phyloP scores from a whole-genome alignment of 2,329 filamentous ascomycete species.

The Fusarium newnesense region DNA sequence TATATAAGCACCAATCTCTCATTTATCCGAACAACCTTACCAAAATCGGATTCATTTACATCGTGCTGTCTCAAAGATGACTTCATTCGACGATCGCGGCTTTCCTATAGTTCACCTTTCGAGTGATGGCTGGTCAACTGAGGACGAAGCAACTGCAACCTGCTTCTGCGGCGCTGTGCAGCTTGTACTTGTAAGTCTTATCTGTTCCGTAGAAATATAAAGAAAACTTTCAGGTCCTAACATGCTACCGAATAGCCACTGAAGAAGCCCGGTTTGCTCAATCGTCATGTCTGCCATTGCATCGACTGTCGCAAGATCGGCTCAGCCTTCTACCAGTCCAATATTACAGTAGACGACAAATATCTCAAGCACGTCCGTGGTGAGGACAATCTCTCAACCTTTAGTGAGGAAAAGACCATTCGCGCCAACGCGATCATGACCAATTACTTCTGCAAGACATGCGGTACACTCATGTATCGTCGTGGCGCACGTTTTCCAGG shows the following conservation, averaged over 20 bases:
- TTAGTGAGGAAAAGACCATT: neutral
- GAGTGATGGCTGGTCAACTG: conserved; percentile 2
- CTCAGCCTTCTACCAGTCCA: conserved; percentile 3
- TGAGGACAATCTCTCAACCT: neutral
- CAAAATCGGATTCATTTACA: neutral
- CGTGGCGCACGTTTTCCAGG: conserved; percentile 56
- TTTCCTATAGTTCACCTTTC: neutral
- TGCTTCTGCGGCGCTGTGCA: conserved; percentile 3
- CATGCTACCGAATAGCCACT: neutral
- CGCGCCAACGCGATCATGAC: conserved; percentile 57
- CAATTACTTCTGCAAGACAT: conserved; percentile 69
- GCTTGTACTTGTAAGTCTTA: neutral
- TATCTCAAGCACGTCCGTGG: neutral
- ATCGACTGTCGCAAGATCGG: conserved; percentile 6
- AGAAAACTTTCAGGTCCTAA: neutral
- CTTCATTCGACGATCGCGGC: neutral
- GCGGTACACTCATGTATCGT: conserved; percentile 71
- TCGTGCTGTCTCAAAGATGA: neutral
- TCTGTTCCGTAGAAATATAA: fast-evolving
- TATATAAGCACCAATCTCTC: neutral
- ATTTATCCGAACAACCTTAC: neutral
- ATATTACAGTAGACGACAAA: neutral
- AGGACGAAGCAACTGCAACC: neutral
- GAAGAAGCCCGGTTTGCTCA: neutral
- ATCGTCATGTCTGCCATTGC: neutral